phyloP scores from a whole-genome alignment of 164 flowering plant species.

The Vitis rupestris region DNA sequence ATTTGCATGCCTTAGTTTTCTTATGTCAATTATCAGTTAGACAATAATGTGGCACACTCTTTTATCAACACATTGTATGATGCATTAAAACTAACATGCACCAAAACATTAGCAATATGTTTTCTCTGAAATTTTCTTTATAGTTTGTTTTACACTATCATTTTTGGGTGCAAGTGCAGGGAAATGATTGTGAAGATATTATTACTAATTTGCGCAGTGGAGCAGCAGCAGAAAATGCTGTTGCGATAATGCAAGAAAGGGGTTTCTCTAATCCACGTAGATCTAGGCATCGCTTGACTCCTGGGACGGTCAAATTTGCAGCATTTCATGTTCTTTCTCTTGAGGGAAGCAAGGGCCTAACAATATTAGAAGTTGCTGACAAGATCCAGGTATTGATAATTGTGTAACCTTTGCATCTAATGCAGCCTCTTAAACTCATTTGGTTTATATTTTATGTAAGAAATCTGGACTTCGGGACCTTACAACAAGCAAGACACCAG shows the following conservation, averaged over 20 bases:
- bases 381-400: slow-evolving; percentile 71
- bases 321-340: slow-evolving; percentile 91
- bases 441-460: slow-evolving; percentile 29
- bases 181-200: slow-evolving; percentile 63
- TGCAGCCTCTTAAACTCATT: slow-evolving; percentile 1
- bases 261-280: slow-evolving; percentile 68
- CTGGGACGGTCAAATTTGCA: slow-evolving; percentile 95
- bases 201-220: slow-evolving; percentile 78
- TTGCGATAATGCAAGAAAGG: slow-evolving; percentile 79
- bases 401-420: not conserved
- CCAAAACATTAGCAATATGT: not conserved
- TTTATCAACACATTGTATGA: no score
- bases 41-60: no score
- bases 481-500: slow-evolving; percentile 95
- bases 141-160: not conserved
- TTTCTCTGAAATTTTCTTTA: not conserved
- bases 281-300: slow-evolving; percentile 92
- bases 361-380: slow-evolving; percentile 80
- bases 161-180: slow-evolving; percentile 42
- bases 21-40: not conserved
- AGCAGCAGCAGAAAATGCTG: slow-evolving; percentile 82
- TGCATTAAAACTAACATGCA: no score
- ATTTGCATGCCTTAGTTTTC: not conserved
- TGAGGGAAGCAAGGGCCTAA: slow-evolving; percentile 78
- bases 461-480: slow-evolving; percentile 95